These are phyloP conservation scores for Termitomyces sp. DNA, from an alignment of 768 basidiomycete genomes.

Conservation along the genomic window DNA sequence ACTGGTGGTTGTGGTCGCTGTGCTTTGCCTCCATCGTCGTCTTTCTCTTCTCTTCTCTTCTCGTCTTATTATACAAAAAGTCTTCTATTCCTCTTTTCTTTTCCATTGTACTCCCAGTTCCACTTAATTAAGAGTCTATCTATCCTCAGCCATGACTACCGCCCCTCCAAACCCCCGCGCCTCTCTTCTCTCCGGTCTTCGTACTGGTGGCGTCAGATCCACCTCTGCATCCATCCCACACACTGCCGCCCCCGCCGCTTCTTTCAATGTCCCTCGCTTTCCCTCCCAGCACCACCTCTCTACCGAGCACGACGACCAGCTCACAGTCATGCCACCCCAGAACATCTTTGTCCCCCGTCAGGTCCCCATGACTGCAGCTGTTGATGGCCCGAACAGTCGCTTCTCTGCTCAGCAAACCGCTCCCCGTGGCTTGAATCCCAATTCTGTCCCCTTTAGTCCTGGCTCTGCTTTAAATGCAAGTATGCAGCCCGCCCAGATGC, in stretches of 20 bases:
- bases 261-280: slow-evolving; percentile 63
- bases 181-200: slow-evolving; percentile 82
- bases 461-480: slow-evolving; percentile 38
- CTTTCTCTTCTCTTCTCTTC: slow-evolving; percentile 26
- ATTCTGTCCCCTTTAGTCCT: slow-evolving; percentile 41
- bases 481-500: slow-evolving; percentile 39
- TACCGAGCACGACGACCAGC: slow-evolving; percentile 50
- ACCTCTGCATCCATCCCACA: slow-evolving; percentile 55
- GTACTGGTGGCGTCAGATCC: slow-evolving; percentile 88
- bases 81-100: slow-evolving; percentile 12
- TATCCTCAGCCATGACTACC: slow-evolving; percentile 39
- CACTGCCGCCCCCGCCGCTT: slow-evolving; percentile 56
- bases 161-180: slow-evolving; percentile 57
- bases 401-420: slow-evolving; percentile 57
- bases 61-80: slow-evolving; percentile 20
- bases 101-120: slow-evolving; percentile 21
- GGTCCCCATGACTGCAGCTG: slow-evolving; percentile 63
- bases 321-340: slow-evolving; percentile 49
- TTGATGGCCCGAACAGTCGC: slow-evolving; percentile 60
- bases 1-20: slow-evolving; percentile 18
- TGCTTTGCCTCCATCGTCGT: slow-evolving; percentile 23
- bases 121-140: slow-evolving; percentile 31
- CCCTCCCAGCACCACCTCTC: slow-evolving; percentile 35
- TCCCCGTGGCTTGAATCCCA: slow-evolving; percentile 42
- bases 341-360: slow-evolving; percentile 44